A percentile compares a stretch with the other conserved stretches of the same genome.
phyloP scores from a whole-genome alignment of 306 rosid species.

The Dryas drummondii region DNA sequence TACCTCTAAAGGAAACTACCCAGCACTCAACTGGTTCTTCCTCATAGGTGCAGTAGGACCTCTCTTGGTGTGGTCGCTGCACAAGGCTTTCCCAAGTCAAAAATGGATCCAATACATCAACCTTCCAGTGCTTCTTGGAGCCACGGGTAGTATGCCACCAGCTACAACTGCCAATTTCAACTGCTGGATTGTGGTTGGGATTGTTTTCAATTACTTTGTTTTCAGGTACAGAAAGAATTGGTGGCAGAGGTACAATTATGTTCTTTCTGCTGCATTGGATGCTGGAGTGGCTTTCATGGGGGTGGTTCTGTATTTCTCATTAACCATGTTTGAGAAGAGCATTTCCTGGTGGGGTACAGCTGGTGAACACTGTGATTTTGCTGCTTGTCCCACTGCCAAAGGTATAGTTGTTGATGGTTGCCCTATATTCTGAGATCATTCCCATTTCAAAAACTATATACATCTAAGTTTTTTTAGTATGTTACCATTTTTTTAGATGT shows the following conservation, averaged over 20 bases:
- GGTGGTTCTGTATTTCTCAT: constrained; percentile 44
- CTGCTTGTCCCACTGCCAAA: constrained; percentile 58
- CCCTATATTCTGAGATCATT: constrained; percentile 37
- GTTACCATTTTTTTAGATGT: neutral
- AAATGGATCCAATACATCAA: constrained; percentile 32
- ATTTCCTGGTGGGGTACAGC: constrained; percentile 56
- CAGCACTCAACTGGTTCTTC: constrained; percentile 37
- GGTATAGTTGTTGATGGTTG: constrained; percentile 48
- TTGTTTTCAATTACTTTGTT: constrained; percentile 31
- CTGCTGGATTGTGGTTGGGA: constrained; percentile 34
- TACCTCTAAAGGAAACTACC: constrained; percentile 30
- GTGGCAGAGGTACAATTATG: constrained; percentile 45
- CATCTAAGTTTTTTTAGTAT: neutral
- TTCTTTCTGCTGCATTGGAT: constrained; percentile 42
- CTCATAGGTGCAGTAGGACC: constrained; percentile 34
- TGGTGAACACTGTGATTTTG: constrained; percentile 56
- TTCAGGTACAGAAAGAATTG: constrained; percentile 33
- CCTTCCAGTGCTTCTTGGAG: constrained; percentile 37
- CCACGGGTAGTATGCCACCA: constrained; percentile 36
- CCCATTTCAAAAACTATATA: neutral
- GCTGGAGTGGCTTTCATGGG: constrained; percentile 50
- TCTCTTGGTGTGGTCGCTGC: constrained; percentile 29
- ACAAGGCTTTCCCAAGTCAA: constrained; percentile 29
- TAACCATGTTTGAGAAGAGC: constrained; percentile 17
- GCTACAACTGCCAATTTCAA: constrained; percentile 36